Evolutionary conservation across 192 early-diverging fungal genomes (phyloP).

Genomic region (Umbelopsis sp.): DNA sequence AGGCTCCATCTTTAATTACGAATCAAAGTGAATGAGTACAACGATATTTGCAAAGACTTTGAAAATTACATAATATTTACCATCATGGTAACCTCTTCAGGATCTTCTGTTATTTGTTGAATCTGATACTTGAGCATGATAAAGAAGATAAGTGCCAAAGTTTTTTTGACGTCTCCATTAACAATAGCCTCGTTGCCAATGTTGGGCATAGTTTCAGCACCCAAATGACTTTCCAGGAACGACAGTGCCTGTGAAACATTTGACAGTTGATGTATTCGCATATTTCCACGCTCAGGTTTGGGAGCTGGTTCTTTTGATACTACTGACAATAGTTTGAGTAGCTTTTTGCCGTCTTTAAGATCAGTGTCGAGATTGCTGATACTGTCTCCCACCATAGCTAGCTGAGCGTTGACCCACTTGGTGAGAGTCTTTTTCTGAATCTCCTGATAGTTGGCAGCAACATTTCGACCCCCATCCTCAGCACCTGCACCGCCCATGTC

Average conservation of each 20-base stretch:
- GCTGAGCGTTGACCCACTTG: constrained; percentile 64
- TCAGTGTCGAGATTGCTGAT: constrained; percentile 61
- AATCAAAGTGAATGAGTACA: background rate
- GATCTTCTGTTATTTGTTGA: constrained; percentile 45
- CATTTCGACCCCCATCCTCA: constrained; percentile 49
- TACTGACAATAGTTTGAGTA: constrained; percentile 73
- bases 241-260: constrained; percentile 73
- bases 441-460: constrained; percentile 51
- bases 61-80: background rate
- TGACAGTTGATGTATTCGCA: constrained; percentile 81
- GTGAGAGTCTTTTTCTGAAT: constrained; percentile 56
- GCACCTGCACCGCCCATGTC: constrained; percentile 8
- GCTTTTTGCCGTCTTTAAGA: constrained; percentile 67
- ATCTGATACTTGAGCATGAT: constrained; percentile 62
- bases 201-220: constrained; percentile 63
- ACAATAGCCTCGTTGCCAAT: constrained; percentile 85
- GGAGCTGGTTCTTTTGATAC: constrained; percentile 74
- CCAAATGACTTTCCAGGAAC: constrained; percentile 61
- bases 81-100: constrained; percentile 26
- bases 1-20: background rate
- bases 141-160: constrained; percentile 53
- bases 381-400: constrained; percentile 42
- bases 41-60: background rate
- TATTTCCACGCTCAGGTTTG: constrained; percentile 69
- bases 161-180: constrained; percentile 73